Evolutionary conservation across 2,329 filamentous ascomycete genomes (phyloP).

Genomic region (Aspergillus unguis): DNA sequence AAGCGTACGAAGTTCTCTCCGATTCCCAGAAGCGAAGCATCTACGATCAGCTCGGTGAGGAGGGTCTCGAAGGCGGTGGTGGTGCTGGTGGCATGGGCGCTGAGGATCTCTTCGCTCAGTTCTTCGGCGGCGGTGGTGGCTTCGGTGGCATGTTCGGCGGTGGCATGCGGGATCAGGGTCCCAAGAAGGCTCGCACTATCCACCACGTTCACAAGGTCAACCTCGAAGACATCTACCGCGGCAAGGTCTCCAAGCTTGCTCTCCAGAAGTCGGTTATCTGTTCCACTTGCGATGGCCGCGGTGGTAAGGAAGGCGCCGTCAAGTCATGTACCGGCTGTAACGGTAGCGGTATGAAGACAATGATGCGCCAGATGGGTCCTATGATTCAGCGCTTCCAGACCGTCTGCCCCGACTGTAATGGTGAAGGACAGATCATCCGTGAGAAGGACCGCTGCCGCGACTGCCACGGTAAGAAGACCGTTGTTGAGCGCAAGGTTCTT

Average conservation of each 20-base stretch:
- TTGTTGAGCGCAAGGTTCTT: conserved; percentile 94
- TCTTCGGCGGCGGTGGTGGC: conserved; percentile 77
- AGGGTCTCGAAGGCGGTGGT: conserved; percentile 83
- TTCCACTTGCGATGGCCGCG: conserved; percentile 86
- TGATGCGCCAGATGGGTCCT: conserved; percentile 99
- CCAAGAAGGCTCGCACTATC: conserved; percentile 90
- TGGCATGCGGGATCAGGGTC: conserved; percentile 75
- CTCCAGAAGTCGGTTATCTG: conserved; percentile 98
- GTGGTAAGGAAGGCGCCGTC: conserved; percentile 97
- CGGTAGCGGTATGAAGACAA: conserved; percentile 96
- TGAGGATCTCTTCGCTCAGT: conserved; percentile 94
- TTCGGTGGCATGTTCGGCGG: conserved; percentile 75
- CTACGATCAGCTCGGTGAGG: conserved; percentile 98
- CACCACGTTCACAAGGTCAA: conserved; percentile 98
- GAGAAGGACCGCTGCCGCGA: conserved; percentile 98
- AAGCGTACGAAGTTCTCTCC: conserved; percentile 92
- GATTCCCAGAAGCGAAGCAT: conserved; percentile 86
- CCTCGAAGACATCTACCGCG: conserved; percentile 95
- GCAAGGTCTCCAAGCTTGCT: conserved; percentile 95
- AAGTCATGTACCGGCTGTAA: conserved; percentile 89
- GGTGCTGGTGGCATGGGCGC: conserved; percentile 85
- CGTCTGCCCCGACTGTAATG: conserved; percentile 95
- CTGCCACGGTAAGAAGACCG: conserved; percentile 95
- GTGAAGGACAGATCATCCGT: conserved; percentile 93
- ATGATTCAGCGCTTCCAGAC: conserved; percentile 99